These are phyloP conservation scores for Exophiala bonariae DNA, from an alignment of 2,329 filamentous ascomycete genomes.

Conservation along the genomic window DNA sequence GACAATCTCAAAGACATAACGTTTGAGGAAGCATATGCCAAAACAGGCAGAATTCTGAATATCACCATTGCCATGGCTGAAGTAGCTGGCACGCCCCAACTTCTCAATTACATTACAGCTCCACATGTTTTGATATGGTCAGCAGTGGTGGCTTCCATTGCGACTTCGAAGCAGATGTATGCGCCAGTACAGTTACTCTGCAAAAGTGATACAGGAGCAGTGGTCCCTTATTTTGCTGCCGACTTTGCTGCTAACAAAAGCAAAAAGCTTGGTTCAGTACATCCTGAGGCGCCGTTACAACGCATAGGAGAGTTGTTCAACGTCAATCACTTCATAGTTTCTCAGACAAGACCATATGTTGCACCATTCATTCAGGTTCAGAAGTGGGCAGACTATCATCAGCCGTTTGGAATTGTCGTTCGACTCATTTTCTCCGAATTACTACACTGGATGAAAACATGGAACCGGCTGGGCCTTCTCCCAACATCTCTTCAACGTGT, in stretches of 20 bases:
- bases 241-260: slow-evolving; percentile 56
- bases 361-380: slow-evolving; percentile 80
- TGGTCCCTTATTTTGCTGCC: slow-evolving; percentile 39
- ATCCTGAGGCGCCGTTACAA: slow-evolving; percentile 90
- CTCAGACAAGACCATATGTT: slow-evolving; percentile 93
- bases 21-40: slow-evolving; percentile 93
- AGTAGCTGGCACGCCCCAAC: slow-evolving; percentile 74
- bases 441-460: slow-evolving; percentile 73
- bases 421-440: slow-evolving; percentile 33
- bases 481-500: slow-evolving; percentile 72
- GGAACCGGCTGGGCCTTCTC: slow-evolving; percentile 74
- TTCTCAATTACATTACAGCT: slow-evolving; percentile 90
- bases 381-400: slow-evolving; percentile 60
- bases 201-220: slow-evolving; percentile 73
- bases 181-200: slow-evolving; percentile 74
- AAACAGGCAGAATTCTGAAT: slow-evolving; percentile 88
- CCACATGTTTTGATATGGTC: slow-evolving; percentile 97
- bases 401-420: slow-evolving; percentile 73
- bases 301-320: slow-evolving; percentile 93
- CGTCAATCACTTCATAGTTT: slow-evolving; percentile 98
- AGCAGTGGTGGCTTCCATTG: slow-evolving; percentile 85
- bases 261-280: slow-evolving; percentile 68
- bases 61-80: slow-evolving; percentile 89
- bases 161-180: slow-evolving; percentile 73
- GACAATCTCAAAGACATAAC: slow-evolving; percentile 82